Evolutionary conservation across 306 rosid species (phyloP), one percentile per base, ranked within the genome.

Genomic region (Citrullus amarus): DNA sequence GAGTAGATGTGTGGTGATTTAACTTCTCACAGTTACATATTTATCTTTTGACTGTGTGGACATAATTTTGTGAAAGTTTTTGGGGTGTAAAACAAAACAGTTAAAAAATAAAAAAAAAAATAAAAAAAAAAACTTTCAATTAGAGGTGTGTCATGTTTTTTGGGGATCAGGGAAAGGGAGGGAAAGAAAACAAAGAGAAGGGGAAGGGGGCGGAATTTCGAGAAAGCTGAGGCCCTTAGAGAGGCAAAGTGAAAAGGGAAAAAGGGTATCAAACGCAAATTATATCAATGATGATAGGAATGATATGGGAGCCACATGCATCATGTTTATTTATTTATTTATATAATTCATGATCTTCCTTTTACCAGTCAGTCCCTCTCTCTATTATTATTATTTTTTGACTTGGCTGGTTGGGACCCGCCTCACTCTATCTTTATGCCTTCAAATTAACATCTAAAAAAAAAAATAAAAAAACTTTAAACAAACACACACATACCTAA

Each of bases 361-460:
- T 80, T 80, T 67, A 80, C 79, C 81, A 44, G 63, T 86, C 70
- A 66, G 77, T 85, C 75, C 20, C 72, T 68, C 41, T 61, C 65
- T 66, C 22, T 22, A 43, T 22, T 70, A 70, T 70, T 70, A 48
- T 25, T 71, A 25, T 71, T 55, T 88, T 83, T 88, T 88, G 86
- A 91, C 91, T 91, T 81, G 83, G 83, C 66, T 72, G 82, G 48
- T 54, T 71, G 90, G 92, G 88, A 36, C 92, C 98, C 89, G 86
- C 60, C 81, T 73, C 81, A 77, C 88, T 84, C 17, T 80, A 88
- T 88, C 90, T 90, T 82, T 83, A 82, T 60, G 95, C 84, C 85
- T 79, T 90, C 87, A 88, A 87, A 86, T 56, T 84, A 88, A 88
- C 89, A 88, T 91, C 92, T 85, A 93, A 84, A 89, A 93, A 86